phyloP scores from a whole-genome alignment of 768 basidiomycete species.

The Termitomyces heimii region DNA sequence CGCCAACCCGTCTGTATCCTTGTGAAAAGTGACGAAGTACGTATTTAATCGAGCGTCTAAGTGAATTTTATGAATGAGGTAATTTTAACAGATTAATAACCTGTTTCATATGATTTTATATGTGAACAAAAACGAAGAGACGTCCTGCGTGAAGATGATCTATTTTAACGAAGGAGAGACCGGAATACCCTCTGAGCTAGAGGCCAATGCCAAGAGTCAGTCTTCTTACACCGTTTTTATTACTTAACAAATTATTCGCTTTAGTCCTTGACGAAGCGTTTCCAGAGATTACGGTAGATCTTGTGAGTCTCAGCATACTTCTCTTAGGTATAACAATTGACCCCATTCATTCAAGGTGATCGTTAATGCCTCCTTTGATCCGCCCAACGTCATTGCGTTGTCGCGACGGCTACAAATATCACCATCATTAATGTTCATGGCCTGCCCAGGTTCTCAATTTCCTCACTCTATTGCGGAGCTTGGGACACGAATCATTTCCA shows the following conservation, averaged over 20 bases:
- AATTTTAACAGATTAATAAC: constrained; percentile 47
- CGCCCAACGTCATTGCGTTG: constrained; percentile 41
- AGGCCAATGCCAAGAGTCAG: constrained; percentile 60
- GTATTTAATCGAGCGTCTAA: constrained; percentile 3
- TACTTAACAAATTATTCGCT: not conserved
- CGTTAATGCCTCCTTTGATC: constrained; percentile 37
- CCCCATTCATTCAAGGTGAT: constrained; percentile 31
- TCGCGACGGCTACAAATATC: constrained; percentile 44
- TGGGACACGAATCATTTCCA: constrained; percentile 42
- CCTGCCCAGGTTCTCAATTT: constrained; percentile 46
- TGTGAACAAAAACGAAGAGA: constrained; percentile 63
- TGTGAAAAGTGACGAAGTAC: constrained; percentile 61
- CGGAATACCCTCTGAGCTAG: constrained; percentile 62
- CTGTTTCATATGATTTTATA: constrained; percentile 64
- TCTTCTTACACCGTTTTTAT: not conserved
- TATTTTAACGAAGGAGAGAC: constrained; percentile 53
- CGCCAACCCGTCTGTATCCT: constrained; percentile 54
- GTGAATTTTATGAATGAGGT: not conserved
- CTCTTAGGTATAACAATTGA: not conserved
- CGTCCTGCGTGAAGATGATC: constrained; percentile 60
- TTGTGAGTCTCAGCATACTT: constrained; percentile 29
- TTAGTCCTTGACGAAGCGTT: constrained; percentile 58
- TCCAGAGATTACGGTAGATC: constrained; percentile 57
- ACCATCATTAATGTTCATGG: constrained; percentile 57
- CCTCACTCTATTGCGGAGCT: constrained; percentile 39